phyloP scores from a whole-genome alignment of 257 asterid genomes.

The Agastache rugosa region DNA sequence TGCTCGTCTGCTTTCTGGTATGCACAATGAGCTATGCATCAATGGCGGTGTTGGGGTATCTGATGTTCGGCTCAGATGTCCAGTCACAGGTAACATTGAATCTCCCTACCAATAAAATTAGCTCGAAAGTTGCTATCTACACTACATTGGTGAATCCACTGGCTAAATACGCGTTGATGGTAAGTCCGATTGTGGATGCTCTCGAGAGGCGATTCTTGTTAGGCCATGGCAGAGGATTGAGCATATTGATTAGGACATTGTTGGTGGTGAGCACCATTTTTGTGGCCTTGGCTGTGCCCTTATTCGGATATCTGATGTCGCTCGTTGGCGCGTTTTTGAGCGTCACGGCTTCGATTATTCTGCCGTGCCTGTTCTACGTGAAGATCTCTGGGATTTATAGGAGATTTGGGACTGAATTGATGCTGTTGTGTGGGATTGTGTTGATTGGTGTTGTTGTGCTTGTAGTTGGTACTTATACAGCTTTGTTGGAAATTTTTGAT shows the following conservation, averaged over 20 bases:
- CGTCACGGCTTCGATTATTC: constrained; percentile 61
- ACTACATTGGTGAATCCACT: constrained; percentile 82
- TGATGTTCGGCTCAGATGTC: constrained; percentile 73
- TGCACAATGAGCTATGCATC: constrained; percentile 69
- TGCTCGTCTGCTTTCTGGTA: constrained; percentile 66
- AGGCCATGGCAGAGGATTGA: constrained; percentile 33
- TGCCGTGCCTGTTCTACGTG: constrained; percentile 84
- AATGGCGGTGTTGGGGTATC: constrained; percentile 72
- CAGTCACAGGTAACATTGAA: constrained; percentile 79
- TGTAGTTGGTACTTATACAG: constrained; percentile 59
- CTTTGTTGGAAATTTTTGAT: constrained; percentile 54
- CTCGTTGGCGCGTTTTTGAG: constrained; percentile 78
- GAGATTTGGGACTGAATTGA: constrained; percentile 46
- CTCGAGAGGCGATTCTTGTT: constrained; percentile 50
- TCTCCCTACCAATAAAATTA: constrained; percentile 58
- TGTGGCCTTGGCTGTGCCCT: constrained; percentile 73
- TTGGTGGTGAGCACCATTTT: constrained; percentile 67
- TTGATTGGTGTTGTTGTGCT: constrained; percentile 52
- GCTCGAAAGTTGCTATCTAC: constrained; percentile 77
- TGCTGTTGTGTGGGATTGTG: constrained; percentile 51
- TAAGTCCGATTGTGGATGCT: constrained; percentile 64
- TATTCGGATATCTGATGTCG: constrained; percentile 71
- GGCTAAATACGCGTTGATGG: constrained; percentile 84
- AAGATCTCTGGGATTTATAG: constrained; percentile 62
- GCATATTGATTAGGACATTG: constrained; percentile 50